phyloP scores from a whole-genome alignment of 331 rosid genomes.

The Pyracantha coccinea region DNA sequence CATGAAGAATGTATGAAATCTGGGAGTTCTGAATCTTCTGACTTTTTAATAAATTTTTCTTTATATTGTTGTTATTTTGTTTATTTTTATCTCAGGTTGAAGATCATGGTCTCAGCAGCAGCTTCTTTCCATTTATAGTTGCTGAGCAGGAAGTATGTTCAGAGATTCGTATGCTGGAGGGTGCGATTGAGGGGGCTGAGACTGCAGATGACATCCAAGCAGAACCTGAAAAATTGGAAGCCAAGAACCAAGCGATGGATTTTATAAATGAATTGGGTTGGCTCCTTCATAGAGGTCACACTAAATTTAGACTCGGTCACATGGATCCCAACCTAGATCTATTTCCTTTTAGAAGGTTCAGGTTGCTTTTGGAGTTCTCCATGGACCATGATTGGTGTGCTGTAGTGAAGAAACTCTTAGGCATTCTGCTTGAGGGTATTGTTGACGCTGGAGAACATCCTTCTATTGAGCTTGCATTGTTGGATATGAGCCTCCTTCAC shows the following conservation, averaged over 20 bases:
- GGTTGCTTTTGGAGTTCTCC: slow-evolving; percentile 69
- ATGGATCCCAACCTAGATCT: slow-evolving; percentile 41
- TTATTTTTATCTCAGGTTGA: slow-evolving; percentile 44
- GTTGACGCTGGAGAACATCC: slow-evolving; percentile 48
- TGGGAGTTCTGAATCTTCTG: background rate
- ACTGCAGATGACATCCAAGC: slow-evolving; percentile 21
- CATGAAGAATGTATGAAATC: background rate
- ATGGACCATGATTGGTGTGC: slow-evolving; percentile 89
- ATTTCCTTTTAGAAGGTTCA: slow-evolving; percentile 53
- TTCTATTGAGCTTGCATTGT: slow-evolving; percentile 48
- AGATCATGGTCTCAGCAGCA: slow-evolving; percentile 72
- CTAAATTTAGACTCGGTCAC: slow-evolving; percentile 42
- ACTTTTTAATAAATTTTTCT: background rate
- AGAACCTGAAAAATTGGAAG: slow-evolving; percentile 36
- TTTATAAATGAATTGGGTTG: slow-evolving; percentile 83
- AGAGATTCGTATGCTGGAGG: slow-evolving; percentile 66
- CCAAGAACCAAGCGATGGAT: slow-evolving; percentile 52
- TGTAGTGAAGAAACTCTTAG: slow-evolving; percentile 65
- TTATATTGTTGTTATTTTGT: background rate
- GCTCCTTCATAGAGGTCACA: slow-evolving; percentile 63
- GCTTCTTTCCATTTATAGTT: slow-evolving; percentile 79
- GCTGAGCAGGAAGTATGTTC: slow-evolving; percentile 77
- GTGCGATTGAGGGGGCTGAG: slow-evolving; percentile 44
- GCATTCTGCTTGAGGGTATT: slow-evolving; percentile 47
- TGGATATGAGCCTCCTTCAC: slow-evolving; percentile 63